phyloP scores from a whole-genome alignment of 1,139 yeast genomes.

The Diutina scorzettiae region DNA sequence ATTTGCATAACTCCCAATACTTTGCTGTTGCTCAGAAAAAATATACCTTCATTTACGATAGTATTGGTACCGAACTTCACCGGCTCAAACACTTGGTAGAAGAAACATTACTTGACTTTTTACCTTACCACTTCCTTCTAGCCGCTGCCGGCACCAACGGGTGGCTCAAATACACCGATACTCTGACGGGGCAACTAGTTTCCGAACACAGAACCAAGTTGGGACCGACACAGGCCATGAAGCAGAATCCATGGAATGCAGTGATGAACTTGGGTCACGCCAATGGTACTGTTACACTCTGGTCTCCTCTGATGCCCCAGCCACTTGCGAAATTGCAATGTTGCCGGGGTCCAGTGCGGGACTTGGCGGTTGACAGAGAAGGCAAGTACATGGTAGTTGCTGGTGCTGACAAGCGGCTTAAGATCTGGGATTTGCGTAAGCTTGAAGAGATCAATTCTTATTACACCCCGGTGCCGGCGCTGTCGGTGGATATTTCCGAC shows the following conservation, averaged over 20 bases:
- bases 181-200: slow-evolving; percentile 80
- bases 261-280: slow-evolving; percentile 89
- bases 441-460: slow-evolving; percentile 67
- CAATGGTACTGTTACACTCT: slow-evolving; percentile 84
- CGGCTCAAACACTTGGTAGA: slow-evolving; percentile 85
- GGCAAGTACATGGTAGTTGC: slow-evolving; percentile 93
- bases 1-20: slow-evolving; percentile 82
- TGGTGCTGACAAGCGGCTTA: slow-evolving; percentile 75
- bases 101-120: slow-evolving; percentile 68
- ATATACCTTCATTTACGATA: slow-evolving; percentile 85
- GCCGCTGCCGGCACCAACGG: slow-evolving; percentile 88
- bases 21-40: slow-evolving; percentile 97
- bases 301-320: slow-evolving; percentile 85
- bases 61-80: slow-evolving; percentile 84
- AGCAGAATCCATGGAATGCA: slow-evolving; percentile 93
- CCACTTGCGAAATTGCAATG: slow-evolving; percentile 78
- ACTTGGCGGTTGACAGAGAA: slow-evolving; percentile 79
- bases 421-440: slow-evolving; percentile 89
- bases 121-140: slow-evolving; percentile 85
- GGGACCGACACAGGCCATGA: slow-evolving; percentile 84
- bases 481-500: slow-evolving; percentile 71
- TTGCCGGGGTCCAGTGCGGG: slow-evolving; percentile 78
- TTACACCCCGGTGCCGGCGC: slow-evolving; percentile 77
- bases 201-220: slow-evolving; percentile 75
- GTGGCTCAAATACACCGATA: slow-evolving; percentile 84